Evolutionary conservation across 495 filamentous ascomycete species (phyloP).

Genomic region (Podospora pseudopauciseta): DNA sequence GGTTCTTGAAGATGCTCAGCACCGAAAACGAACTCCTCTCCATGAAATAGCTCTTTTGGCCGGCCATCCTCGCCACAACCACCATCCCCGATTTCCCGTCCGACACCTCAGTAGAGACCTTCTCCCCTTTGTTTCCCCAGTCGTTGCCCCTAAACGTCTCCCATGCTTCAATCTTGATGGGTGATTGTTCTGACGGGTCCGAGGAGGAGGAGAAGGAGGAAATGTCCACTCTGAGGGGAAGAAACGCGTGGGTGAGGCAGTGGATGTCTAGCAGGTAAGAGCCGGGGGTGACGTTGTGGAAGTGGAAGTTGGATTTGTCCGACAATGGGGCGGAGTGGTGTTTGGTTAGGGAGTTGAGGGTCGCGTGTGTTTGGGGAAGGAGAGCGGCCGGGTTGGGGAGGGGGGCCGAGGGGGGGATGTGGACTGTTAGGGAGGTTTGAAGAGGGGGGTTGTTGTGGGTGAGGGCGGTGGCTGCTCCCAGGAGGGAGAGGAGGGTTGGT

Average conservation of each 20-base stretch:
- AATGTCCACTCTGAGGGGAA: conserved; percentile 73
- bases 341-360: conserved; percentile 54
- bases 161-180: conserved; percentile 60
- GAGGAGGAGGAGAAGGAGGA: background rate
- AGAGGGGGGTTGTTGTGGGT: conserved; percentile 10
- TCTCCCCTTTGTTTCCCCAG: conserved; percentile 75
- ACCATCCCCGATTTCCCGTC: conserved; percentile 22
- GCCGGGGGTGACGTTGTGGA: conserved; percentile 60
- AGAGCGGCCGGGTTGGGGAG: conserved; percentile 57
- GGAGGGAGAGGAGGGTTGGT: conserved; percentile 19
- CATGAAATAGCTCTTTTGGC: conserved; percentile 66
- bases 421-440: conserved; percentile 30
- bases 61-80: conserved; percentile 60
- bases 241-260: conserved; percentile 67
- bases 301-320: conserved; percentile 63
- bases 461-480: conserved; percentile 1
- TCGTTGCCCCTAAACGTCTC: conserved; percentile 86
- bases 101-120: conserved; percentile 37
- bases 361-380: conserved; percentile 68
- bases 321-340: conserved; percentile 57
- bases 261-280: conserved; percentile 81
- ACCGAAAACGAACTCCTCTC: conserved; percentile 53
- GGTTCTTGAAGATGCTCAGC: conserved; percentile 77
- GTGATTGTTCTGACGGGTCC: conserved; percentile 8
- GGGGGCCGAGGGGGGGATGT: conserved; percentile 43